Evolutionary conservation across 2,329 filamentous ascomycete genomes (phyloP).

Genomic region (Dactylonectria estremocensis): DNA sequence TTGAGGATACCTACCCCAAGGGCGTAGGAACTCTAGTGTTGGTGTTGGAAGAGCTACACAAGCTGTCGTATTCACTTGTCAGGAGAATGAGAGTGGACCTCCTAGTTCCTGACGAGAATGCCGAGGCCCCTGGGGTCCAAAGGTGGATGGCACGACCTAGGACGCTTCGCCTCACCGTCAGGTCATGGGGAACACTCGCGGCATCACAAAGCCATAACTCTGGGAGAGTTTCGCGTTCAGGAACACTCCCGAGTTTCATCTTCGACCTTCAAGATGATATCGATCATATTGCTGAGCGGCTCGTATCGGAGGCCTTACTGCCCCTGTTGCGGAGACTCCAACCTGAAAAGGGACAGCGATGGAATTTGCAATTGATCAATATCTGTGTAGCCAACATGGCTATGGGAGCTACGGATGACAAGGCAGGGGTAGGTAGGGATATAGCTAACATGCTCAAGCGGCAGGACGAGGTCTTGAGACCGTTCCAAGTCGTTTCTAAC

Average conservation of each 20-base stretch:
- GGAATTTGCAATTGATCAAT: slow-evolving; percentile 89
- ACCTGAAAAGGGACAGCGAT: slow-evolving; percentile 74
- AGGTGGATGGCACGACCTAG: slow-evolving; percentile 86
- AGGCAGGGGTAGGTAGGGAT: slow-evolving; percentile 76
- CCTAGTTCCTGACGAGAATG: slow-evolving; percentile 64
- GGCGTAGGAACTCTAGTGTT: slow-evolving; percentile 76
- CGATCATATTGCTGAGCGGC: slow-evolving; percentile 74
- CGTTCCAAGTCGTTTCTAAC: slow-evolving; percentile 71
- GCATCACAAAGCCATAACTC: slow-evolving; percentile 69
- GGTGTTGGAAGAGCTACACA: slow-evolving; percentile 77
- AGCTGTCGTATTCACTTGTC: slow-evolving; percentile 79
- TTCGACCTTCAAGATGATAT: slow-evolving; percentile 74
- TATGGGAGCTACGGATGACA: slow-evolving; percentile 65
- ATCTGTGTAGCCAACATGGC: slow-evolving; percentile 91
- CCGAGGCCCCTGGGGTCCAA: slow-evolving; percentile 51
- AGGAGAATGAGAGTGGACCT: slow-evolving; percentile 86
- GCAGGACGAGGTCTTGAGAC: slow-evolving; percentile 78
- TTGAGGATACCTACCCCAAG: slow-evolving; percentile 88
- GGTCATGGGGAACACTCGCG: slow-evolving; percentile 65
- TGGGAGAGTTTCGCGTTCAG: slow-evolving; percentile 82
- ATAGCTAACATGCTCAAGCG: slow-evolving; percentile 87
- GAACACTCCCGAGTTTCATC: slow-evolving; percentile 79
- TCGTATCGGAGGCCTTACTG: slow-evolving; percentile 79
- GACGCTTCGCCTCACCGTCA: slow-evolving; percentile 85
- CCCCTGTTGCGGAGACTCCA: slow-evolving; percentile 84